These are phyloP conservation scores for Neofusicoccum parvum DNA, from an alignment of 2,329 filamentous ascomycete species.

Conservation along the genomic window DNA sequence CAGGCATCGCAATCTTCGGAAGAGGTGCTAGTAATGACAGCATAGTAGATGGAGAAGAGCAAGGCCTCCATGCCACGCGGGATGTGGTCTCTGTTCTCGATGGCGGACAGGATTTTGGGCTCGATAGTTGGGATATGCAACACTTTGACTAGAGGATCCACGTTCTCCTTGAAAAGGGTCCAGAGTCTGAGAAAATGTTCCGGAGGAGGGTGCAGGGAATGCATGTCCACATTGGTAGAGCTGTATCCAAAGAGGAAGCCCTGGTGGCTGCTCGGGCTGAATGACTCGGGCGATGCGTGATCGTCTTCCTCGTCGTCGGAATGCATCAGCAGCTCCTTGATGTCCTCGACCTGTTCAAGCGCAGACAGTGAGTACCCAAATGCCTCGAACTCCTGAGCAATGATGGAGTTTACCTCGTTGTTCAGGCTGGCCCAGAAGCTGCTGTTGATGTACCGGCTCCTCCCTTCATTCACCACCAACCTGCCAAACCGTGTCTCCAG, in stretches of 20 bases:
- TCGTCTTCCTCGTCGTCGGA: conserved; percentile 64
- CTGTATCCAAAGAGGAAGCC: conserved; percentile 73
- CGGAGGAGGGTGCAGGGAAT: conserved; percentile 64
- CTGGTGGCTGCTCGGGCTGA: conserved; percentile 55
- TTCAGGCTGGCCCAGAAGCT: conserved; percentile 76
- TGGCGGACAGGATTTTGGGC: conserved; percentile 62
- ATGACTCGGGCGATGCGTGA: conserved; percentile 42
- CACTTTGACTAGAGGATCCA: conserved; percentile 72
- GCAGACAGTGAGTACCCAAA: conserved; percentile 19
- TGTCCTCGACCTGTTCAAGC: conserved; percentile 56
- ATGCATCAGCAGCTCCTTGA: conserved; percentile 65
- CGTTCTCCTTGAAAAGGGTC: conserved; percentile 72
- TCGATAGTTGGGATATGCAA: conserved; percentile 70
- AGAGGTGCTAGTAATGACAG: conserved; percentile 56
- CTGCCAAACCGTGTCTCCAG: conserved; percentile 63
- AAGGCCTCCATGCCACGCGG: conserved; percentile 60
- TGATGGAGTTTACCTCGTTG: conserved; percentile 61
- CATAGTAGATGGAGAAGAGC: conserved; percentile 65
- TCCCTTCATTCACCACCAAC: conserved; percentile 70
- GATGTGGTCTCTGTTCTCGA: conserved; percentile 61
- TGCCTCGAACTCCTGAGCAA: background rate
- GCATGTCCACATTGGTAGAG: conserved; percentile 69
- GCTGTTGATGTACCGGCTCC: conserved; percentile 73
- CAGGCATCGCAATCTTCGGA: conserved; percentile 49
- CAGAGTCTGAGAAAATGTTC: conserved; percentile 69